These are phyloP conservation scores for Prunus kanzakura DNA, from an alignment of 306 rosid genomes.

Conservation along the genomic window DNA sequence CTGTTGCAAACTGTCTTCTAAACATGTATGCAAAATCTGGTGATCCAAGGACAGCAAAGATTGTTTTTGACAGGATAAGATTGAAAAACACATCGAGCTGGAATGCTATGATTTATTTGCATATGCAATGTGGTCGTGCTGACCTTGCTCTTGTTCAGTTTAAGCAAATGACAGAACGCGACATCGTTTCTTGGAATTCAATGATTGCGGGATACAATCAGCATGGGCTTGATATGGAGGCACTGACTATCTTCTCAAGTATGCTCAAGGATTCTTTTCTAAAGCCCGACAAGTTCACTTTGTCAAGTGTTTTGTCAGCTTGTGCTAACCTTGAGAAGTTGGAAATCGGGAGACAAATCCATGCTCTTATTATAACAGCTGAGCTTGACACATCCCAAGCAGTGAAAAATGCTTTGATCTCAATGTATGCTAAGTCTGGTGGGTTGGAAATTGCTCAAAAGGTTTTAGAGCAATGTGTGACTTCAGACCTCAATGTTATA, in stretches of 20 bases:
- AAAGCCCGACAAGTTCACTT: conserved; percentile 72
- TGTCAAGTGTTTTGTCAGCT: conserved; percentile 74
- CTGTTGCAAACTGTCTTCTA: conserved; percentile 69
- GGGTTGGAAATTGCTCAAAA: conserved; percentile 52
- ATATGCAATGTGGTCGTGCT: conserved; percentile 56
- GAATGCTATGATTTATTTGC: conserved; percentile 69
- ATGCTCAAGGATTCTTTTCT: conserved; percentile 49
- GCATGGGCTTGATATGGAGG: conserved; percentile 54
- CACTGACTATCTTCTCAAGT: conserved; percentile 50
- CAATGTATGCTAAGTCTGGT: conserved; percentile 83
- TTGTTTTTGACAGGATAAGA: conserved; percentile 67
- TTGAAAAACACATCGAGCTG: conserved; percentile 55
- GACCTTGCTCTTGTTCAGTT: conserved; percentile 62
- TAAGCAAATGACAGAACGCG: conserved; percentile 56
- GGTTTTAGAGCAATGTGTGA: conserved; percentile 42
- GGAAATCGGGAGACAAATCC: conserved; percentile 73
- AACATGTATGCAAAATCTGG: conserved; percentile 89
- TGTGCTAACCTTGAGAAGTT: conserved; percentile 69
- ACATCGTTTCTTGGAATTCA: conserved; percentile 74
- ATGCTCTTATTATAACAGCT: conserved; percentile 52
- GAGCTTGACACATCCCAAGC: conserved; percentile 43
- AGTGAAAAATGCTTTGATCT: conserved; percentile 59
- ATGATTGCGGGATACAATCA: conserved; percentile 64
- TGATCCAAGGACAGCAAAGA: conserved; percentile 48
- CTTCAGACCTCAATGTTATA: conserved; percentile 54